Conservation (phyloP, 176 grass and related monocot species). For the Paspalum vaginatum region DNA sequence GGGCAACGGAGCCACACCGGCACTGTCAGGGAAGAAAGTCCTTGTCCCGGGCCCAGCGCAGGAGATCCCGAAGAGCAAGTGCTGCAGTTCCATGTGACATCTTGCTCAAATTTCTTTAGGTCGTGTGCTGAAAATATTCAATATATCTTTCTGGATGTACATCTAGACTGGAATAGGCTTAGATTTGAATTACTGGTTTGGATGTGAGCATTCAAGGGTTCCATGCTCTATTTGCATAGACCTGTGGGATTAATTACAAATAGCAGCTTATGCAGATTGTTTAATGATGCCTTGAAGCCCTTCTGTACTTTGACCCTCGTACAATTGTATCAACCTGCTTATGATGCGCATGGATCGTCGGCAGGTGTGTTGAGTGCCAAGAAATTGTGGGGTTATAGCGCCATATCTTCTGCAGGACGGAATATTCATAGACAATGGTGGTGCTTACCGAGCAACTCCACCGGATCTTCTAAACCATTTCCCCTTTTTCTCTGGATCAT, state of each 20-base stretch:
- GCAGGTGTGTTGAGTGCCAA: too few species aligned
- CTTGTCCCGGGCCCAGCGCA: constrained; percentile 56
- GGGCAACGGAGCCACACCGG: constrained; percentile 29
- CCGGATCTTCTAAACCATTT: too few species aligned
- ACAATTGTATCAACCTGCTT: not conserved
- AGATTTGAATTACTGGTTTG: constrained; percentile 38
- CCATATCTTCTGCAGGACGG: too few species aligned
- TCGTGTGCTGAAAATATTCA: constrained; percentile 28
- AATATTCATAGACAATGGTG: too few species aligned
- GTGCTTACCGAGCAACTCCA: too few species aligned
- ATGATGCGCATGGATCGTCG: too few species aligned
- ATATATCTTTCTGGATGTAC: constrained; percentile 40
- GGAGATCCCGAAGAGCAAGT: constrained; percentile 61
- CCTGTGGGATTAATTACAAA: constrained; percentile 30
- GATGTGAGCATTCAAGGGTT: constrained; percentile 12
- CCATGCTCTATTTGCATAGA: constrained; percentile 24
- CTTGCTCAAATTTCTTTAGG: not conserved
- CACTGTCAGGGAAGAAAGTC: constrained; percentile 51
- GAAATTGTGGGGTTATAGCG: too few species aligned
- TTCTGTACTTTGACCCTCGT: not conserved
- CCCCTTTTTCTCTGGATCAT: too few species aligned
- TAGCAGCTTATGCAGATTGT: constrained; percentile 30
- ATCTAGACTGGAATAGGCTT: constrained; percentile 44
- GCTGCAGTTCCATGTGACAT: constrained; percentile 50
- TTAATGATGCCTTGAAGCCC: constrained; percentile 8